A percentile compares a stretch with the other conserved stretches of the same genome.
Conservation (phyloP, 257 asterid species). For the Nicotiana sylvestris region DNA sequence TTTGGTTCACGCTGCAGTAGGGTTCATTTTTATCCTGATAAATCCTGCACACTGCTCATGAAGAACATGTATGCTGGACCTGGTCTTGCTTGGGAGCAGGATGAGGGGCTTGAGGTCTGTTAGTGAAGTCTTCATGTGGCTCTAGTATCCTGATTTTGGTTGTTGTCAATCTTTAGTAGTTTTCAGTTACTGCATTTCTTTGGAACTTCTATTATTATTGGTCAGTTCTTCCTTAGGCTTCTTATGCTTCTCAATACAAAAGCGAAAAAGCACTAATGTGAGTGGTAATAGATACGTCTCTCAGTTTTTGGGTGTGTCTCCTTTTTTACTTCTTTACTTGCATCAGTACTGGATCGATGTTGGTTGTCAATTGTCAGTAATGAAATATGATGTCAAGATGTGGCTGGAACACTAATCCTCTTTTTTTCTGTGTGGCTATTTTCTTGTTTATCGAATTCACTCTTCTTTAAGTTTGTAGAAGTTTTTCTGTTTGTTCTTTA, state of each 20-base stretch:
- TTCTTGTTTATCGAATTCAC: not conserved
- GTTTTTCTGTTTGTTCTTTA: conserved; percentile 24
- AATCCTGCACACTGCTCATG: conserved; percentile 83
- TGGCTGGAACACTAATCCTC: not conserved
- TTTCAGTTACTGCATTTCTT: conserved; percentile 7
- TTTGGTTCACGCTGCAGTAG: conserved; percentile 89
- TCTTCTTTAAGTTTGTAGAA: conserved; percentile 8
- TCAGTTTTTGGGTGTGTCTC: not conserved
- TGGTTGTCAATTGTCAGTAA: not conserved
- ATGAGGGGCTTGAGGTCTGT: conserved; percentile 99
- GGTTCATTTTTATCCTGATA: conserved; percentile 94
- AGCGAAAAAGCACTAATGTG: not conserved
- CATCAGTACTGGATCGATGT: not conserved
- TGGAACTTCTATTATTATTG: not conserved
- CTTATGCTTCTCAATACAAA: not conserved
- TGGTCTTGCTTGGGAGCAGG: conserved; percentile 99
- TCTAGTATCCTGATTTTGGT: conserved; percentile 77
- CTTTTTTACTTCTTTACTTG: not conserved
- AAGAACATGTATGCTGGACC: conserved; percentile 96
- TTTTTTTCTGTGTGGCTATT: not conserved
- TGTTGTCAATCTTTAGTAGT: conserved; percentile 19
- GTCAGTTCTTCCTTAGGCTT: not conserved
- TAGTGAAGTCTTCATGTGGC: conserved; percentile 80
- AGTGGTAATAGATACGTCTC: not conserved
- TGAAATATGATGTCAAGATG: conserved; percentile 1